Percentiles rank a stretch among this genome's conserved stretches.
phyloP scores from a whole-genome alignment of 192 early-diverging fungal species.

The Allomyces arbusculus region DNA sequence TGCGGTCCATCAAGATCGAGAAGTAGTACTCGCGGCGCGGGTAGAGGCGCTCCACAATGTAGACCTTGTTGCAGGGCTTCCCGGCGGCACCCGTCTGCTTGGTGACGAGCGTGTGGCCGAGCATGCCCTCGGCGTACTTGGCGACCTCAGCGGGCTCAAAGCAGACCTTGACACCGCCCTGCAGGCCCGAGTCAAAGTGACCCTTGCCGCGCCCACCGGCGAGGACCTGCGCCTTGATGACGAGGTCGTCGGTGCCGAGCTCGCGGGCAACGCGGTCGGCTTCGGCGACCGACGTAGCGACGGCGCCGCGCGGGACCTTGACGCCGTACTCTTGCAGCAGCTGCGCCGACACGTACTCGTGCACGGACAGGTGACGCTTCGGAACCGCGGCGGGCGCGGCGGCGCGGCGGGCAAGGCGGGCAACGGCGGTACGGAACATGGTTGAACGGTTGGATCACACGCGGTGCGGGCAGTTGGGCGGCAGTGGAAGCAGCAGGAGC shows the following conservation, averaged over 20 bases:
- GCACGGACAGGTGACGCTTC: slow-evolving; percentile 82
- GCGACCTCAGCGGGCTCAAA: slow-evolving; percentile 66
- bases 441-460: no score
- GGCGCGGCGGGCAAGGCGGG: no score
- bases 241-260: slow-evolving; percentile 55
- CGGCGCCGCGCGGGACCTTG: slow-evolving; percentile 68
- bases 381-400: slow-evolving; percentile 21
- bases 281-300: slow-evolving; percentile 71
- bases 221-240: slow-evolving; percentile 77
- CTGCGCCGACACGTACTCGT: slow-evolving; percentile 91
- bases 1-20: slow-evolving; percentile 94
- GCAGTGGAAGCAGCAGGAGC: no score
- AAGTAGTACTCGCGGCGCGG: slow-evolving; percentile 97
- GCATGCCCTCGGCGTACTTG: slow-evolving; percentile 79
- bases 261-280: slow-evolving; percentile 67
- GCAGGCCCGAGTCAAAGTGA: slow-evolving; percentile 79
- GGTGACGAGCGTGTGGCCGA: slow-evolving; percentile 91
- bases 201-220: slow-evolving; percentile 99
- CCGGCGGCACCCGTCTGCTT: slow-evolving; percentile 95
- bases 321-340: slow-evolving; percentile 79
- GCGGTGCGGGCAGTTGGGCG: no score
- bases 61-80: slow-evolving; percentile 84
- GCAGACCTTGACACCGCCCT: slow-evolving; percentile 86
- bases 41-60: slow-evolving; percentile 89
- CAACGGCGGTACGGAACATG: no score